Evolutionary conservation across 2,329 filamentous ascomycete species (phyloP), one percentile per base, ranked within the genome.

Genomic region (Paecilomyces niveus): DNA sequence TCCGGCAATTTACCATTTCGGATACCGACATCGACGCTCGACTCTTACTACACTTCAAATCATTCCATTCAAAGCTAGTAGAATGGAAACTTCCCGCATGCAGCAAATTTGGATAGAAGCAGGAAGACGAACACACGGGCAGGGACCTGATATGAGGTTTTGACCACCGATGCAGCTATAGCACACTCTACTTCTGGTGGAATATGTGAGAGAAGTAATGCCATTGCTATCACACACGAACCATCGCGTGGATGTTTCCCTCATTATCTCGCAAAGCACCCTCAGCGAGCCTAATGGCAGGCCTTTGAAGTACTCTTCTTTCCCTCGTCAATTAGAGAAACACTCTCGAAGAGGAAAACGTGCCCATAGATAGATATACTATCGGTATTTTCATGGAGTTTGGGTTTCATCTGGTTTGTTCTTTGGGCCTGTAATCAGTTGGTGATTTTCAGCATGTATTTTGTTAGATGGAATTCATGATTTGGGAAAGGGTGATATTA

Each of bases 91-190:
- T 21, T 22, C 22, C 22, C 18, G 26, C 22, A 18, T 29, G 11
- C 10, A 52, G 3, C 50, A 11, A 11, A 52, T 15, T 18, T 10
- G 21, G 31, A 11, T 31, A 26, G 7, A 29, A 31, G 24, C n/a
- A 32, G 15, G 29, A 29, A 35, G 26, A 15, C 5, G n/a, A 18
- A 32, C 8, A 18, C 6, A 52, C 9, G 21, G 50, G 21, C 50
- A 52, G 54, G 33, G 54, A 31, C 33, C 54, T 55, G 54, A 55
- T 55, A 35, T 55, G 54, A 55, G 54, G 52, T 58, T 60, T 57
- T 54, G 54, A 54, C 52, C 50, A 57, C 35, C 29, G 45, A 57
- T 54, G 56, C 51, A 45, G 50, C 26, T 10, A 29, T 21, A 52
- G 18, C n/a, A 45, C 53, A 5, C 18, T 22, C 32, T 54, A 54